Evolutionary conservation across 2,329 filamentous ascomycete species (phyloP).

Genomic region (Neophaeococcomyces aloes): DNA sequence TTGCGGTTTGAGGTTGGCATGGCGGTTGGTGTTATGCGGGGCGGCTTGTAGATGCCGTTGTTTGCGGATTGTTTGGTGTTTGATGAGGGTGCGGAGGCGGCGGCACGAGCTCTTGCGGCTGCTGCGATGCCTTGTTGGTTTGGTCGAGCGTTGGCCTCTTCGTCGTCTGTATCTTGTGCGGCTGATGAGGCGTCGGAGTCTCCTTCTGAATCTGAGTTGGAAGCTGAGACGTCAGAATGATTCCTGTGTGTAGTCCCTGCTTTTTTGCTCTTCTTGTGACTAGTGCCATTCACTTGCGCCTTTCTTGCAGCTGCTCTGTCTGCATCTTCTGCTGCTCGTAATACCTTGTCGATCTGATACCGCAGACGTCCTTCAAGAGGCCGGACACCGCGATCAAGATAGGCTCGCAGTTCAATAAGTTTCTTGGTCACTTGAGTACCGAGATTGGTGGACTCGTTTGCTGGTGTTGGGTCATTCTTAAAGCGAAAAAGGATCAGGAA

Average conservation of each 20-base stretch:
- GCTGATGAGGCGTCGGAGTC: slow-evolving; percentile 25
- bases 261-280: slow-evolving; percentile 24
- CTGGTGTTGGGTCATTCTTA: slow-evolving; percentile 36
- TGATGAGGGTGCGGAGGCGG: slow-evolving; percentile 4
- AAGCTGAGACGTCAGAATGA: slow-evolving; percentile 27
- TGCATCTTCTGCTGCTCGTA: slow-evolving; percentile 72
- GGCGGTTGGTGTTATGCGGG: slow-evolving; percentile 72
- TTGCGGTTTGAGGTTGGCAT: slow-evolving; percentile 50
- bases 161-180: slow-evolving; percentile 39
- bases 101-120: slow-evolving; percentile 7
- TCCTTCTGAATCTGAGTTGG: slow-evolving; percentile 27
- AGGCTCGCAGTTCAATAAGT: slow-evolving; percentile 81
- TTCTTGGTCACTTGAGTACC: slow-evolving; percentile 67
- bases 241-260: slow-evolving; percentile 26
- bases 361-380: slow-evolving; percentile 83
- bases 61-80: slow-evolving; percentile 25
- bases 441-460: slow-evolving; percentile 25
- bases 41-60: slow-evolving; percentile 69
- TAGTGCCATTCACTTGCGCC: slow-evolving; percentile 24
- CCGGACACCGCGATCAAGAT: slow-evolving; percentile 82
- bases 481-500: slow-evolving; percentile 77
- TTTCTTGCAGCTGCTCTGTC: slow-evolving; percentile 37
- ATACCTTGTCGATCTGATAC: slow-evolving; percentile 91
- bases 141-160: slow-evolving; percentile 53
- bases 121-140: slow-evolving; percentile 40